Evolutionary conservation across 192 early-diverging fungal species (phyloP), one percentile per base, ranked within the genome.

Genomic region (Podochytrium sp.): DNA sequence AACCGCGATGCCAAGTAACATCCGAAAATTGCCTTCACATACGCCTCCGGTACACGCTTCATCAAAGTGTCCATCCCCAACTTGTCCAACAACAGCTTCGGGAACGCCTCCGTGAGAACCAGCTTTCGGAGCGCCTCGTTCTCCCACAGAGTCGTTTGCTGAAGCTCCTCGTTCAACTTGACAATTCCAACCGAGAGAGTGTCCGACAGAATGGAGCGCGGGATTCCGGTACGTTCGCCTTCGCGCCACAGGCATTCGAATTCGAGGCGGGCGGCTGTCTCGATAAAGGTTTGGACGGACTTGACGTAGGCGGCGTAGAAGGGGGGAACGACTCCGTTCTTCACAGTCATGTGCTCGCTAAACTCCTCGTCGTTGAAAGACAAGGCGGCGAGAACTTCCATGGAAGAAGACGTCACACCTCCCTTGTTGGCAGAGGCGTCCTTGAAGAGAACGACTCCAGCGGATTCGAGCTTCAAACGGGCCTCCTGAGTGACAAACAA

Each of bases 381-480:
- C 80, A 98, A 88, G 30, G 97, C 97, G 67, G 97, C 97, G 71
- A 98, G 85, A 3, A 98, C 97, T 79, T 98, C 97, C 20, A 98
- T 87, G 12, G 96, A 97, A 4, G 95, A 97, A 29, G 96, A 98
- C 0, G 97, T 97, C 23, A 98, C 97, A 84, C 97, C 97, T 66
- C 97, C 97, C 88, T 98, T 98, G 88, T 98, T 98, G 78, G 97
- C 96, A 16, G 97, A 98, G 27, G 97, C 94, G 78, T 98, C 97
- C 89, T 98, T 98, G 90, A 96, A 97, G 71, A 97, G 87, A 43
- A 97, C 86, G 57, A 91, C 92, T 62, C 96, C 97, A 60, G 92
- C 91, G 81, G 94, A 92, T 78, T 98, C 97, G 20, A 98, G 88
- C 35, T 94, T 91, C 42, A 98, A 88, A 84, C 96, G 95, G 12